phyloP scores from a whole-genome alignment of 2,329 filamentous ascomycete genomes.

The Rhynchosporium secalis region DNA sequence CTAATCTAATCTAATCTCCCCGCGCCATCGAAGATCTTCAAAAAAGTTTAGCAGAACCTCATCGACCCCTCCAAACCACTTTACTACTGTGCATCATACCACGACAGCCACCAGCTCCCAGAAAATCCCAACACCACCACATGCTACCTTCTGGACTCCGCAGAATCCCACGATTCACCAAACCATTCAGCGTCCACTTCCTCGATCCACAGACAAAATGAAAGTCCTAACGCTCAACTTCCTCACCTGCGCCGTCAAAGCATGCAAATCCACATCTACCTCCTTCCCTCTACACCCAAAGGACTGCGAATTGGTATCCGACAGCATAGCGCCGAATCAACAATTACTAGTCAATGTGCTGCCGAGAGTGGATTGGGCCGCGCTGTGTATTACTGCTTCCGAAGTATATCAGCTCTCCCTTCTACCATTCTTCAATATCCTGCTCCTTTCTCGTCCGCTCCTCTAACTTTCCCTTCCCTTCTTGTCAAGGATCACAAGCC shows the following conservation, averaged over 20 bases:
- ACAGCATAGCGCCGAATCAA: slow-evolving; percentile 78
- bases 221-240: slow-evolving; percentile 97
- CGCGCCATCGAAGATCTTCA: slow-evolving; percentile 1
- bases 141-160: background rate
- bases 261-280: slow-evolving; percentile 77
- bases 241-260: slow-evolving; percentile 91
- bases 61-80: background rate
- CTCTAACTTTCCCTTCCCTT: slow-evolving; percentile 1
- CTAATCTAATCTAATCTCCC: slow-evolving; percentile 26
- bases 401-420: slow-evolving; percentile 58
- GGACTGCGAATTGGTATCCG: slow-evolving; percentile 85
- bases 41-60: slow-evolving; percentile 13
- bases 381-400: slow-evolving; percentile 69
- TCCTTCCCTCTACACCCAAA: slow-evolving; percentile 91
- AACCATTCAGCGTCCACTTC: background rate
- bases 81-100: background rate
- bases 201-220: slow-evolving; percentile 53
- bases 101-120: background rate
- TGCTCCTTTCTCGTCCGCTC: background rate
- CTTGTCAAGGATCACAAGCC: background rate
- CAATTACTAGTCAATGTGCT: slow-evolving; percentile 82
- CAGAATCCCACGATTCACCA: background rate
- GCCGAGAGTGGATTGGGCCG: slow-evolving; percentile 85
- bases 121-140: background rate
- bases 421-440: too few relatives aligned